Percentiles rank a stretch among this genome's conserved stretches.
phyloP scores from a whole-genome alignment of 2,329 filamentous ascomycete species.

The Exophiala spinifera region DNA sequence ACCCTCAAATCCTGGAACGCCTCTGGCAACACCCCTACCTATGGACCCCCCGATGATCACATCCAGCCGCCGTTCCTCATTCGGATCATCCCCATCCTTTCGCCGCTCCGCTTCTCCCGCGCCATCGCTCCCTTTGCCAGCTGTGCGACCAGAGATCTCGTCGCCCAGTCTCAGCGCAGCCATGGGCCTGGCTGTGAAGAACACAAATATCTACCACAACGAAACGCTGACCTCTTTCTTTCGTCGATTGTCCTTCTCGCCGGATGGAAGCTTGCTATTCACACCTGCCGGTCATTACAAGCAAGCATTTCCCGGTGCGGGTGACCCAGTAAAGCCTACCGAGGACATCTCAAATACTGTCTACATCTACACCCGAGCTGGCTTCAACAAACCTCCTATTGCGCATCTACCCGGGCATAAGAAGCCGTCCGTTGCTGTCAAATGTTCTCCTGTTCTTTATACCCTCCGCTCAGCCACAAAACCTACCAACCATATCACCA shows the following conservation, averaged over 20 bases:
- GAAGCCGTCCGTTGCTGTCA: slow-evolving; percentile 93
- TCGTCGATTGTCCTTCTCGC: slow-evolving; percentile 85
- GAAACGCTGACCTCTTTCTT: slow-evolving; percentile 98
- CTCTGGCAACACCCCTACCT: slow-evolving; percentile 79
- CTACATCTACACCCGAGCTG: slow-evolving; percentile 94
- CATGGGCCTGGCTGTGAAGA: slow-evolving; percentile 65
- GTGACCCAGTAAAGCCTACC: slow-evolving; percentile 65
- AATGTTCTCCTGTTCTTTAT: slow-evolving; percentile 89
- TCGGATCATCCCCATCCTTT: slow-evolving; percentile 71
- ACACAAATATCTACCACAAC: slow-evolving; percentile 89
- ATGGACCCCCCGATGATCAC: slow-evolving; percentile 90
- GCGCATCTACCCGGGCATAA: slow-evolving; percentile 95
- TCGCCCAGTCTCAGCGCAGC: slow-evolving; percentile 65
- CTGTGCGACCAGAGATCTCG: slow-evolving; percentile 90
- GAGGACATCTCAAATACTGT: slow-evolving; percentile 96
- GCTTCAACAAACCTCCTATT: slow-evolving; percentile 93
- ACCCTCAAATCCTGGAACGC: slow-evolving; percentile 89
- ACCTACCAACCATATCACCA: slow-evolving; percentile 81
- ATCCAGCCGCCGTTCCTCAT: slow-evolving; percentile 91
- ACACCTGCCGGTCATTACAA: slow-evolving; percentile 96
- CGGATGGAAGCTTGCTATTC: slow-evolving; percentile 88
- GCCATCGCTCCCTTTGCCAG: slow-evolving; percentile 83
- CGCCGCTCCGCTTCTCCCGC: slow-evolving; percentile 89
- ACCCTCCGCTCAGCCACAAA: slow-evolving; percentile 67
- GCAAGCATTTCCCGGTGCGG: slow-evolving; percentile 65